phyloP scores from a whole-genome alignment of 2,329 filamentous ascomycete genomes.

The Coniochaeta pulveracea region DNA sequence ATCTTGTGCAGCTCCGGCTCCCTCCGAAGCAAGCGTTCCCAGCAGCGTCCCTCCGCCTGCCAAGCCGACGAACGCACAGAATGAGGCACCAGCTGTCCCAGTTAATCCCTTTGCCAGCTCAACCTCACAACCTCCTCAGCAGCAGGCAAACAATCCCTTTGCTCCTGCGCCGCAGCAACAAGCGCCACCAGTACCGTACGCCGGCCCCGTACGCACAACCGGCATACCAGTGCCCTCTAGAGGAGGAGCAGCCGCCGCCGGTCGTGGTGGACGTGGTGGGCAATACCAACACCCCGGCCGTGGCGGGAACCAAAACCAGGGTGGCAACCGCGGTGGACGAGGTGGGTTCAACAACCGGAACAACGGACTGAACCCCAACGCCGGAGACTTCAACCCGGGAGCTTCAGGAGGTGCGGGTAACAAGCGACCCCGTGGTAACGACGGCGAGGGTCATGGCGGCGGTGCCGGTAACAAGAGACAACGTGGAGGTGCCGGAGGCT shows the following conservation, averaged over 20 bases:
- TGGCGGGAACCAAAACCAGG: slow-evolving; percentile 12
- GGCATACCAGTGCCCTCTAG: slow-evolving; percentile 14
- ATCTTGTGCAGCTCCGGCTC: neutral
- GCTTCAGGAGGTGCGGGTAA: slow-evolving; percentile 36
- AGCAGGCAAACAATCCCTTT: slow-evolving; percentile 7
- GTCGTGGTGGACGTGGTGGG: slow-evolving; percentile 13
- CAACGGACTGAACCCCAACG: slow-evolving; percentile 25
- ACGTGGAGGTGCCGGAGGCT: slow-evolving; percentile 17
- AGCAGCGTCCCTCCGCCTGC: neutral
- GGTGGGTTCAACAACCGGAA: slow-evolving; percentile 9
- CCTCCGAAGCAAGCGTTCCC: slow-evolving; percentile 2
- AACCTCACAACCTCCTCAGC: slow-evolving; percentile 3
- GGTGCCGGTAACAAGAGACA: slow-evolving; percentile 16
- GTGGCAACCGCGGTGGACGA: slow-evolving; percentile 11
- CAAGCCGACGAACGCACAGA: slow-evolving; percentile 7
- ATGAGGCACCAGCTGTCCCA: neutral
- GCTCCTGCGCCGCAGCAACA: slow-evolving; percentile 10
- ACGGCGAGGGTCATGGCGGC: slow-evolving; percentile 23
- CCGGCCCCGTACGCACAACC: slow-evolving; percentile 10
- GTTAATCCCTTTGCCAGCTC: slow-evolving; percentile 12
- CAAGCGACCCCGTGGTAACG: slow-evolving; percentile 39
- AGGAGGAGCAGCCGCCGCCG: slow-evolving; percentile 11
- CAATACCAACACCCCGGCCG: slow-evolving; percentile 16
- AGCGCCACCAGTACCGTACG: slow-evolving; percentile 9
- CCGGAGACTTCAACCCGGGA: slow-evolving; percentile 33